Evolutionary conservation across 2,329 filamentous ascomycete genomes (phyloP).

Genomic region (Sclerotinia glacialis): DNA sequence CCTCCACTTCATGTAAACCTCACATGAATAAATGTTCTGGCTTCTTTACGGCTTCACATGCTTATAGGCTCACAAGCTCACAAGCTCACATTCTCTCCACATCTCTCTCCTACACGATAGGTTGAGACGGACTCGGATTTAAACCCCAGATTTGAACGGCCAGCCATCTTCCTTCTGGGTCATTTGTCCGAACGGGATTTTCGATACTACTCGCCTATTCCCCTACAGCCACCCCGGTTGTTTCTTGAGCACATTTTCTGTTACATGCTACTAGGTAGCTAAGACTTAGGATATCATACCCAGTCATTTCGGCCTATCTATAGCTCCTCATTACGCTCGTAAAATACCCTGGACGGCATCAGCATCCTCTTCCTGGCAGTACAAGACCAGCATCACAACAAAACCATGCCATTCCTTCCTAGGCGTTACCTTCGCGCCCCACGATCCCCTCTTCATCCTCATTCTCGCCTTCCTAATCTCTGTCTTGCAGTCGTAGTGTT

Average conservation of each 20-base stretch:
- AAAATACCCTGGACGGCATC: neutral
- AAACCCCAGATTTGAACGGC: neutral
- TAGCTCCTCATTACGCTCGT: neutral
- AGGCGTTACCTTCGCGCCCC: slow-evolving; percentile 15
- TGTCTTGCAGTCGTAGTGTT: neutral
- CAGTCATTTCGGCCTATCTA: neutral
- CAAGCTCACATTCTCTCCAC: no score
- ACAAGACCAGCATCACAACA: neutral
- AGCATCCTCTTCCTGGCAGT: neutral
- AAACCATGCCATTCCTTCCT: slow-evolving; percentile 14
- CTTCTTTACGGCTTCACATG: neutral
- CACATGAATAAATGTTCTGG: neutral
- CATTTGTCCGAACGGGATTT: neutral
- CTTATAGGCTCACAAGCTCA: neutral
- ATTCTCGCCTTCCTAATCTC: slow-evolving; percentile 5
- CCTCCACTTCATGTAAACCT: neutral
- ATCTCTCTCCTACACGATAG: neutral
- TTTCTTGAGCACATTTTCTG: neutral
- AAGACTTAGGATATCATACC: neutral
- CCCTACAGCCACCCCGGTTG: neutral
- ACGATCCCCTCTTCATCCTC: slow-evolving; percentile 14
- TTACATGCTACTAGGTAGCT: slow-evolving; percentile 10
- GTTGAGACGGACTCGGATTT: neutral
- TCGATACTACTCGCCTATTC: neutral
- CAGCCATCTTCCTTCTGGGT: neutral